phyloP scores from a whole-genome alignment of 2,329 filamentous ascomycete species.

The Kalmusia sp. region DNA sequence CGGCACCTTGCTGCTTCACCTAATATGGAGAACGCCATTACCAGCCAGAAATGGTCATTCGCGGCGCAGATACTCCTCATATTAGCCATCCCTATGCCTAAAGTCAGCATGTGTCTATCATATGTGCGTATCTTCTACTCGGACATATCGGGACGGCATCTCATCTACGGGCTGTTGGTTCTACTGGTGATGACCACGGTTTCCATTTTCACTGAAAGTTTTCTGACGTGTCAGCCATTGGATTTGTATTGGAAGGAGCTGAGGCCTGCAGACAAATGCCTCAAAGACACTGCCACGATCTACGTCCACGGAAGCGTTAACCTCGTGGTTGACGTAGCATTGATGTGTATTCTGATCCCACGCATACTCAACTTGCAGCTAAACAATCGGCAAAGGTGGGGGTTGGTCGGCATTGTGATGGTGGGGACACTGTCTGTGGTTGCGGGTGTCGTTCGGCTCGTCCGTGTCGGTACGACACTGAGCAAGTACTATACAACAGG shows the following conservation, averaged over 20 bases:
- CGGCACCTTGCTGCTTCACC: conserved; percentile 18
- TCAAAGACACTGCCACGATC: conserved; percentile 18
- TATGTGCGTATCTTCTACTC: conserved; percentile 31
- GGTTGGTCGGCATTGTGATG: conserved; percentile 23
- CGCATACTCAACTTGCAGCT: conserved; percentile 24
- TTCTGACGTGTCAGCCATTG: conserved; percentile 27
- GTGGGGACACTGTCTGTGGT: conserved; percentile 24
- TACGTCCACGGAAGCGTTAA: conserved; percentile 22
- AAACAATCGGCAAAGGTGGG: conserved; percentile 22
- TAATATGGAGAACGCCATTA: conserved; percentile 7
- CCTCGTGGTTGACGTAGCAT: conserved; percentile 20
- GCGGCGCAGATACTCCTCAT: conserved; percentile 23
- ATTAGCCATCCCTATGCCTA: conserved; percentile 22
- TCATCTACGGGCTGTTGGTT: conserved; percentile 21
- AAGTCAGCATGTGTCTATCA: conserved; percentile 31
- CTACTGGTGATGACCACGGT: conserved; percentile 19
- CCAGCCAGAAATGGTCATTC: conserved; percentile 27
- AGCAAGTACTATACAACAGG: conserved; percentile 3
- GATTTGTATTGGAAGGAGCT: conserved; percentile 29
- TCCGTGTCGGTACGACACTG: conserved; percentile 21
- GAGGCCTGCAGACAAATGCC: conserved; percentile 23
- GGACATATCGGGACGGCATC: conserved; percentile 19
- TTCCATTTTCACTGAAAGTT: conserved; percentile 18
- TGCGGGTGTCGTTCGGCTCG: conserved; percentile 27
- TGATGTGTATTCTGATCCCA: conserved; percentile 30